Evolutionary conservation across 129 eudicot species (phyloP).

Genomic region (Sambucus nigra): DNA sequence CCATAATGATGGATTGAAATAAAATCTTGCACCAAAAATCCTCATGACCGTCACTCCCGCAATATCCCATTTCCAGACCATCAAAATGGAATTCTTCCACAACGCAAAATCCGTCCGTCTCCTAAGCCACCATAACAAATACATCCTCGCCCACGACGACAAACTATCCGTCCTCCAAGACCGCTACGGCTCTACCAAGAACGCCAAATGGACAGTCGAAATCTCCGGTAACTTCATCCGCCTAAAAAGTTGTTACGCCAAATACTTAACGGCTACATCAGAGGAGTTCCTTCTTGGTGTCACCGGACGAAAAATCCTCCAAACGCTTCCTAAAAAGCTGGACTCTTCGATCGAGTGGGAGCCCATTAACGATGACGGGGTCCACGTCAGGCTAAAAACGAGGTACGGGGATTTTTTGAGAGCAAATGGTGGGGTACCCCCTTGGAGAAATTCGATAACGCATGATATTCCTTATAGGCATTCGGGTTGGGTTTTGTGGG

Average conservation of each 20-base stretch:
- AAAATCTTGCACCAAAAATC: neutral
- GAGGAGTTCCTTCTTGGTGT: conserved; percentile 38
- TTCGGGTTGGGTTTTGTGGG: conserved; percentile 53
- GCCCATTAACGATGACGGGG: conserved; percentile 44
- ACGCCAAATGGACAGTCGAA: conserved; percentile 53
- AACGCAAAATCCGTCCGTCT: conserved; percentile 47
- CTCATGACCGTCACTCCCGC: neutral
- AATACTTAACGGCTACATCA: conserved; percentile 50
- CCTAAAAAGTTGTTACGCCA: conserved; percentile 42
- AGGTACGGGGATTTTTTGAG: conserved; percentile 50
- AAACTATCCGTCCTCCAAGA: conserved; percentile 47
- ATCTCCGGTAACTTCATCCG: conserved; percentile 40
- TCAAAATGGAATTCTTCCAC: conserved; percentile 47
- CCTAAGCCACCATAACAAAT: conserved; percentile 51
- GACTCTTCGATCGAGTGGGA: conserved; percentile 64
- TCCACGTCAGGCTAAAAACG: conserved; percentile 36
- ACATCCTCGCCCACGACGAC: conserved; percentile 48
- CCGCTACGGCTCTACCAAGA: conserved; percentile 31
- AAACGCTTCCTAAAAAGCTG: conserved; percentile 26
- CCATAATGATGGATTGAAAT: no score
- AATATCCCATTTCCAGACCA: conserved; percentile 3
- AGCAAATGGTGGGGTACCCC: conserved; percentile 57
- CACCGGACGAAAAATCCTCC: conserved; percentile 41
- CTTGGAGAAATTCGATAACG: conserved; percentile 59
- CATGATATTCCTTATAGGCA: conserved; percentile 56